Evolutionary conservation across 1,284 basidiomycete genomes (phyloP).

Genomic region (Rhodotorula sp.): DNA sequence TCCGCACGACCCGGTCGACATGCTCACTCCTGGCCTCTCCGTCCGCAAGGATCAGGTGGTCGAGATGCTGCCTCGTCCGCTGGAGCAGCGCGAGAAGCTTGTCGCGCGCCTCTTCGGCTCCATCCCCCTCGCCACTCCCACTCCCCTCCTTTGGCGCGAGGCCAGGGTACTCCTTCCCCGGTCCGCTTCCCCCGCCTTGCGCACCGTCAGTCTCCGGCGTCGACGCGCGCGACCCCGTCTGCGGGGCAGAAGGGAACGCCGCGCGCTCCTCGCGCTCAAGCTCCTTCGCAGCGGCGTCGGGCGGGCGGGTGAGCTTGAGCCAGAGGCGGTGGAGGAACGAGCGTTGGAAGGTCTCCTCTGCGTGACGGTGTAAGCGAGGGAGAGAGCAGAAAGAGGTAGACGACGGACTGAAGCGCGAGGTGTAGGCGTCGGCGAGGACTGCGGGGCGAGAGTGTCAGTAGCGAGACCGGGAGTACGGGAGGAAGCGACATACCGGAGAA

Average conservation of each 20-base stretch:
- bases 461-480: neutral
- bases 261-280: neutral
- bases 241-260: neutral
- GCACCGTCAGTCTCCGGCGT: neutral
- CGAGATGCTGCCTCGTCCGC: slow-evolving; percentile 8
- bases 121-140: neutral
- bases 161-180: neutral
- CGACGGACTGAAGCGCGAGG: slow-evolving; percentile 56
- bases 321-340: neutral
- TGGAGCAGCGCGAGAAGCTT: neutral
- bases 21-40: slow-evolving; percentile 5
- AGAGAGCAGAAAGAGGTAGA: neutral
- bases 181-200: neutral
- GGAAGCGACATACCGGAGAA: slow-evolving; percentile 28
- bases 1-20: slow-evolving; percentile 15
- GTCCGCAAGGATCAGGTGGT: slow-evolving; percentile 17
- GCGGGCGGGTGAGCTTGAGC: neutral
- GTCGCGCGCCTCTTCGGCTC: neutral
- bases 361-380: slow-evolving; percentile 19
- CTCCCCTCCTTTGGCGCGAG: neutral
- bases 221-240: neutral
- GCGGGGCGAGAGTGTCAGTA: neutral
- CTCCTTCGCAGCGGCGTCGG: neutral
- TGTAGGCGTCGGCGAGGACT: slow-evolving; percentile 68
- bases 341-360: slow-evolving; percentile 29